A percentile compares a stretch with the other conserved stretches of the same genome.
phyloP scores from a whole-genome alignment of 805 yeast genomes.

The Novakomyces olei region DNA sequence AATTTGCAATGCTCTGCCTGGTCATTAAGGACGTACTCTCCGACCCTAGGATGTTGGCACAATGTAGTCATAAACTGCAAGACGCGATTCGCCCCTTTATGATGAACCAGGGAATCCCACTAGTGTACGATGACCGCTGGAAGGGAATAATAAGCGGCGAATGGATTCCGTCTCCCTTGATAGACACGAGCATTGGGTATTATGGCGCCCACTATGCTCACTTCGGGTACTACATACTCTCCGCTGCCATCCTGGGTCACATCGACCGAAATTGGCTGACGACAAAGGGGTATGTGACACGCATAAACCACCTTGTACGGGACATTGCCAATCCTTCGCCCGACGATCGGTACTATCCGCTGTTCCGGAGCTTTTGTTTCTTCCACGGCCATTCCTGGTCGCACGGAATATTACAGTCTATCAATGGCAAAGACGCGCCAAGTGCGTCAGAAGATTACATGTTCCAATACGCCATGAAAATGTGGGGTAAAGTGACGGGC shows the following conservation, averaged over 20 bases:
- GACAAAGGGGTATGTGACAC: conserved; percentile 31
- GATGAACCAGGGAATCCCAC: conserved; percentile 48
- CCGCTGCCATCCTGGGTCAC: conserved; percentile 54
- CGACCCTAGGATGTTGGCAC: conserved; percentile 29
- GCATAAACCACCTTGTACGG: conserved; percentile 36
- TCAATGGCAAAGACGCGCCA: conserved; percentile 54
- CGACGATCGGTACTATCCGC: conserved; percentile 39
- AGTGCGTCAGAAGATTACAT: conserved; percentile 51
- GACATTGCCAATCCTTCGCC: conserved; percentile 44
- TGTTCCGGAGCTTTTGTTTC: conserved; percentile 46
- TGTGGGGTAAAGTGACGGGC: conserved; percentile 42
- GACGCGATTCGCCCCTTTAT: conserved; percentile 48
- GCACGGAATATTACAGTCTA: conserved; percentile 36
- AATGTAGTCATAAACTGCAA: conserved; percentile 36
- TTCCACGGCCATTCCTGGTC: conserved; percentile 60
- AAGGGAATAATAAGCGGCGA: conserved; percentile 51
- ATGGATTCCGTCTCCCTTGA: no score
- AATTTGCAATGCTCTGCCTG: conserved; percentile 69
- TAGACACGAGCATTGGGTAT: no score
- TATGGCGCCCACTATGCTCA: conserved; percentile 80
- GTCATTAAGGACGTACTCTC: conserved; percentile 44
- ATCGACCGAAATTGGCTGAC: conserved; percentile 35
- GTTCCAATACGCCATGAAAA: conserved; percentile 42
- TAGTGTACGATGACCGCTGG: conserved; percentile 41
- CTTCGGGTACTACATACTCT: conserved; percentile 61